Percentiles rank a stretch among this genome's conserved stretches.
phyloP scores from a whole-genome alignment of 2,329 filamentous ascomycete species.

The Aspergillus phoenicis region DNA sequence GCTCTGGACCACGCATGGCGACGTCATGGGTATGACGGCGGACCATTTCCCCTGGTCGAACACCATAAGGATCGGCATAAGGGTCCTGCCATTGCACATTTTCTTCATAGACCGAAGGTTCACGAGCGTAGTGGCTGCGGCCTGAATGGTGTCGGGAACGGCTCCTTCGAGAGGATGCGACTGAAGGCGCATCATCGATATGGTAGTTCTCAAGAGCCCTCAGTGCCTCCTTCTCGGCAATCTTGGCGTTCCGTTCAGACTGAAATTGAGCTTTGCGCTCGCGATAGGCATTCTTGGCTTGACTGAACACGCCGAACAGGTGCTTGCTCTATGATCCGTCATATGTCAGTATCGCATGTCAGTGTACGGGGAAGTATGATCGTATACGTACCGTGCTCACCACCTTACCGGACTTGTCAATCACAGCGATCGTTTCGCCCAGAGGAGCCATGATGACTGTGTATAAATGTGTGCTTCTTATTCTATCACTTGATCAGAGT shows the following conservation, averaged over 20 bases:
- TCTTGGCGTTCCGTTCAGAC: constrained; percentile 65
- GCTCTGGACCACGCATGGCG: constrained; percentile 27
- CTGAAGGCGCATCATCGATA: constrained; percentile 52
- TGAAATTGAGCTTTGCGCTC: constrained; percentile 84
- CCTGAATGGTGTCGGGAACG: constrained; percentile 34
- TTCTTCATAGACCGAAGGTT: constrained; percentile 32
- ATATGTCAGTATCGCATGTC: constrained; percentile 16
- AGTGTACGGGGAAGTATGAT: background rate
- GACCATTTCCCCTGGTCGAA: constrained; percentile 27
- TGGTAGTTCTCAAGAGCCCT: constrained; percentile 57
- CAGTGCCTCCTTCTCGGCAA: constrained; percentile 61
- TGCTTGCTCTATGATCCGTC: constrained; percentile 72
- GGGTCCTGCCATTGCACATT: constrained; percentile 32
- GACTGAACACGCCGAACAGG: constrained; percentile 85
- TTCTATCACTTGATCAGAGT: background rate
- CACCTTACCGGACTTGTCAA: constrained; percentile 89
- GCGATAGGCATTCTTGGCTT: constrained; percentile 83
- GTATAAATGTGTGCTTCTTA: too few relatives aligned
- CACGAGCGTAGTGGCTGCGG: constrained; percentile 28
- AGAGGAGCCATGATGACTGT: constrained; percentile 32
- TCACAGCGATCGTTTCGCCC: constrained; percentile 79
- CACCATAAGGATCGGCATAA: constrained; percentile 25
- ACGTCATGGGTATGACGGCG: constrained; percentile 46
- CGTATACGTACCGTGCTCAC: constrained; percentile 73
- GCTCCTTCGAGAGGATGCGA: constrained; percentile 47